Percentiles rank a stretch among this genome's conserved stretches.
Evolutionary conservation across 2,329 filamentous ascomycete species (phyloP).

Genomic region (Golovinomyces cichoracearum): DNA sequence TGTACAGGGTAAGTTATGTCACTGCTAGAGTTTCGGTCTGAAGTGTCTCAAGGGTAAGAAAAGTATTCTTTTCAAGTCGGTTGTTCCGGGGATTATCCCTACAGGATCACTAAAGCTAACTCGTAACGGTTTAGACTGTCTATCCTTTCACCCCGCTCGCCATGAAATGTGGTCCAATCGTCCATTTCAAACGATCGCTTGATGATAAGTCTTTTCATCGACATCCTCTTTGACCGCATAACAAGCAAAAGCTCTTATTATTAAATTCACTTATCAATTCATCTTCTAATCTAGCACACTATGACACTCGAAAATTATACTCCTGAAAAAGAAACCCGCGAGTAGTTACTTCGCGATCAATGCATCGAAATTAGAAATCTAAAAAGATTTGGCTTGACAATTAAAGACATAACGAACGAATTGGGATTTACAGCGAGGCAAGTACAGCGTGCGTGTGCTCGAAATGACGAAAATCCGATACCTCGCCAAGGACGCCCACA

Average conservation of each 20-base stretch:
- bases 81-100: background rate
- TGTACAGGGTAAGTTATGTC: no score
- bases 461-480: slow-evolving; percentile 1
- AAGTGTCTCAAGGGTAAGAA: background rate
- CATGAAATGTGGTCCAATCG: background rate
- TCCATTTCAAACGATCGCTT: background rate
- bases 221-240: background rate
- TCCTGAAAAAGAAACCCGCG: background rate
- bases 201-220: background rate
- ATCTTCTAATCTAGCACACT: background rate
- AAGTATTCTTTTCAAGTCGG: background rate
- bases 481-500: background rate
- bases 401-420: background rate
- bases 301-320: background rate
- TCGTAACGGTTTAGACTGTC: background rate
- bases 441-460: slow-evolving; percentile 1
- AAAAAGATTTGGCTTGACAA: background rate
- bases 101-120: background rate
- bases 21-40: no score
- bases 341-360: background rate
- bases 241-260: background rate
- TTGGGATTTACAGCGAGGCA: background rate
- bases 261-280: background rate
- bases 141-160: background rate
- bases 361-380: background rate